phyloP scores from a whole-genome alignment of 192 early-diverging fungal species.

The Anaeromyces robustus region DNA sequence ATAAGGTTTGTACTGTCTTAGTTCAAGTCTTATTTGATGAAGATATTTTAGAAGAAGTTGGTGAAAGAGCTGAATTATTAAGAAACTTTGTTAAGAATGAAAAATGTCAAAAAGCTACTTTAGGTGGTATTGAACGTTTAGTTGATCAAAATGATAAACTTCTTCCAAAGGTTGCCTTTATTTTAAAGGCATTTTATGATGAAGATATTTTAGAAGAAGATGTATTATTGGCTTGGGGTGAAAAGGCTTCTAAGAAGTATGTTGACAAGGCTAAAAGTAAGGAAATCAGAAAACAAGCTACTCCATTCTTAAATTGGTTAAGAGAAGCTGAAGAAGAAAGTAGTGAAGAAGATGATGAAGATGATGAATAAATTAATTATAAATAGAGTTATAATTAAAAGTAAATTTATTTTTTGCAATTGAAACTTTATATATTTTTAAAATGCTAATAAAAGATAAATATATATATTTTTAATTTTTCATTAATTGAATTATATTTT shows the following conservation, averaged over 20 bases:
- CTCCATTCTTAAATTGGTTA: slow-evolving; percentile 83
- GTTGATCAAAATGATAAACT: slow-evolving; percentile 50
- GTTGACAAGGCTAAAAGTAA: slow-evolving; percentile 67
- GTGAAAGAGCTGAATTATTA: neutral
- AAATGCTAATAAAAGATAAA: too few species aligned
- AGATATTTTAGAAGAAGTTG: slow-evolving; percentile 36
- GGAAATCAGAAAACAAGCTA: slow-evolving; percentile 67
- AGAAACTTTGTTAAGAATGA: slow-evolving; percentile 54
- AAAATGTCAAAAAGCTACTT: slow-evolving; percentile 70
- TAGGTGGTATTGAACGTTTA: slow-evolving; percentile 83
- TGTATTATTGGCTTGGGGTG: slow-evolving; percentile 73
- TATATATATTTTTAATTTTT: too few species aligned
- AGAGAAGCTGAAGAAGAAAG: slow-evolving; percentile 73
- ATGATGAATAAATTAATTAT: neutral
- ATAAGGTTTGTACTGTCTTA: slow-evolving; percentile 67
- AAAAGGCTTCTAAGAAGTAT: slow-evolving; percentile 66
- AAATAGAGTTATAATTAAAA: neutral
- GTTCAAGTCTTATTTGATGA: slow-evolving; percentile 62
- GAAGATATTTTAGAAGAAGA: slow-evolving; percentile 86
- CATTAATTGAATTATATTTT: too few species aligned
- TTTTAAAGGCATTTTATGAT: slow-evolving; percentile 82
- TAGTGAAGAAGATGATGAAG: slow-evolving; percentile 27
- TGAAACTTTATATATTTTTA: too few species aligned
- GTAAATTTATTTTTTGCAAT: too few species aligned
- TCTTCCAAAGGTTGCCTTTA: slow-evolving; percentile 31